phyloP scores from a whole-genome alignment of 441 rosid genomes.

The Pelargonium citronellum region DNA sequence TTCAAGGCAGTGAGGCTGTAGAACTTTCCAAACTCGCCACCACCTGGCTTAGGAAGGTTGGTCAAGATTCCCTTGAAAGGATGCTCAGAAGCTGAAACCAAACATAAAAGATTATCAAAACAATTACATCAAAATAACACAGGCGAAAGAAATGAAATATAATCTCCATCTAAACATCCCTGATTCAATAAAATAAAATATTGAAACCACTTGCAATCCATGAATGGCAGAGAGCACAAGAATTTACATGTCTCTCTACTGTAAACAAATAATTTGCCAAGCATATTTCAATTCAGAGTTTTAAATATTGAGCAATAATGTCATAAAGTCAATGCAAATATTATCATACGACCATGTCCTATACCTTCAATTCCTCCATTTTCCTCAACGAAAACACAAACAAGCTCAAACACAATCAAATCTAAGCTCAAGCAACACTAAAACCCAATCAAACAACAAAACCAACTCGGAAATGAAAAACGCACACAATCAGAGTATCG shows the following conservation, averaged over 20 bases:
- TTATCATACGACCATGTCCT: neutral
- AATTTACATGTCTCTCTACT: neutral
- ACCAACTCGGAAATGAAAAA: neutral
- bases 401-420: too few species aligned
- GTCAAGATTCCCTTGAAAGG: slow-evolving; percentile 81
- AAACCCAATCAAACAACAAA: slow-evolving; percentile 1
- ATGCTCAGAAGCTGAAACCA: slow-evolving; percentile 75
- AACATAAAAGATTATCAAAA: neutral
- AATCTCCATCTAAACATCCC: neutral
- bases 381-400: too few species aligned
- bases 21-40: slow-evolving; percentile 95
- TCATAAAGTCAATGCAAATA: neutral
- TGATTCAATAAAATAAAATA: neutral
- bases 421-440: neutral
- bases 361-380: neutral
- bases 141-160: neutral
- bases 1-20: slow-evolving; percentile 88
- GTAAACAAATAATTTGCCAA: neutral
- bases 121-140: neutral
- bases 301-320: neutral
- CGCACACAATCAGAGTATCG: too few species aligned
- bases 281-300: neutral
- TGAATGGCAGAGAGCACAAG: neutral
- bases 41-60: slow-evolving; percentile 86
- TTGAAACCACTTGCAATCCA: slow-evolving; percentile 1